Base-by-base conservation (phyloP, 768 basidiomycete species). In the Russula olivacea region DNA sequence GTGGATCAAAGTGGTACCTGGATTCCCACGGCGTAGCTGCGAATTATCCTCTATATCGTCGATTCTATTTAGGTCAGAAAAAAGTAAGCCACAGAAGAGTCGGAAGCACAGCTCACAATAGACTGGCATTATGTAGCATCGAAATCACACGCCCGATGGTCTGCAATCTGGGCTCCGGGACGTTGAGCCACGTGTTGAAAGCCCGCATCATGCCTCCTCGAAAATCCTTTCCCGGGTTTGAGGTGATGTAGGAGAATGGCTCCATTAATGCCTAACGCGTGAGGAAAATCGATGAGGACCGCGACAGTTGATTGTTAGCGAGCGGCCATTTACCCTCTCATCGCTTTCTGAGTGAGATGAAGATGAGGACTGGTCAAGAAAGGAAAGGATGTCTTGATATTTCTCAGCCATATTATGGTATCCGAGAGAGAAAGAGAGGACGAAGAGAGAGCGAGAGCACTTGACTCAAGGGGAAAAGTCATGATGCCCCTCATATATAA, bases 31-130 rank as follows among this genome's bases (percentile, higher is more conserved):
- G 23, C 94, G 80, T 43, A 97, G 77, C 68, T 92, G 89, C 0
- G 91, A 89, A 61, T 89, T 89, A 66, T 97, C 94, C 73, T 97
- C 91, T 45, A 97, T 95, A 72, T 97, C 94, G 71, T 97, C 94
- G 65, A 97, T 83, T 72, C 93, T 97, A 56, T 5, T 53, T 49
- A 2, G 52, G n/a, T 34, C 48, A 34, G 32, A 32, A 9, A 45
- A 57, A 1, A 15, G 36, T 40, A n/a, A 17, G 28, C 6, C n/a
- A 4, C 15, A 40, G 14, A 23, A 30, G 32, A 25, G 8, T 1
- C n/a, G 25, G 34, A 49, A 34, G 17, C 8, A 17, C n/a, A 2
- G 73, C 82, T 70, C 69, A 94, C 95, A 98, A 81, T 28, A 99
- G 79, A 72, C 91, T 93, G 5, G 95, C 94, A 57, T 87, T 93